Conservation (phyloP, 306 rosid species). For the Dalbergia oliveri region DNA sequence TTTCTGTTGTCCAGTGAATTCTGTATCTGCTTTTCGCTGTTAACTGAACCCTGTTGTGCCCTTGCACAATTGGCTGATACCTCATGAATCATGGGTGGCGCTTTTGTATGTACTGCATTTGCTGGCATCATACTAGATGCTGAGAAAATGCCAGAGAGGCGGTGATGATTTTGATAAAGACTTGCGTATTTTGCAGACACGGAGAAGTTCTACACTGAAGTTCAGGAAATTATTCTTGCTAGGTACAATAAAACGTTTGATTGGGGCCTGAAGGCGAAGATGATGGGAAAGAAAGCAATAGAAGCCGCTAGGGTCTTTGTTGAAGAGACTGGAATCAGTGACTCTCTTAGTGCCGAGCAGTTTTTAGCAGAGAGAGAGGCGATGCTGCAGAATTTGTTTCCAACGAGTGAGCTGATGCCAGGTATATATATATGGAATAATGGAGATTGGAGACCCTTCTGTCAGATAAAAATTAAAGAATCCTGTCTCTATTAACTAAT, state of each 20-base stretch:
- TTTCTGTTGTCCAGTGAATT: not conserved
- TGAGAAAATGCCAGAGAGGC: not conserved
- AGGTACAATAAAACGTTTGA: slow-evolving; percentile 88
- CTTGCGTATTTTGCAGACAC: slow-evolving; percentile 65
- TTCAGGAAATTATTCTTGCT: slow-evolving; percentile 80
- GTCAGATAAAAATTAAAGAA: not conserved
- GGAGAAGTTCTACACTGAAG: slow-evolving; percentile 86
- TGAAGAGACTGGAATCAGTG: slow-evolving; percentile 75
- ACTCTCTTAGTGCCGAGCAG: slow-evolving; percentile 73
- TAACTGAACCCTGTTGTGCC: not conserved
- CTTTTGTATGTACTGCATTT: not conserved
- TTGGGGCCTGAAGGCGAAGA: slow-evolving; percentile 87
- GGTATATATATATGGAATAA: slow-evolving; percentile 54
- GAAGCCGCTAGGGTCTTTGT: slow-evolving; percentile 92
- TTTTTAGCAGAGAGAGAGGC: slow-evolving; percentile 86
- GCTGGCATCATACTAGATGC: too few relatives aligned
- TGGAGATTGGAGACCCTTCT: not conserved
- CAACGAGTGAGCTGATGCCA: slow-evolving; percentile 85
- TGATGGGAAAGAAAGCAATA: slow-evolving; percentile 95
- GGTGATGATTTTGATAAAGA: slow-evolving; percentile 27
- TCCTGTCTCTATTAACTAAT: not conserved
- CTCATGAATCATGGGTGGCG: not conserved
- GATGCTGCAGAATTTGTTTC: slow-evolving; percentile 74
- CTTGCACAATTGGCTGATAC: not conserved
- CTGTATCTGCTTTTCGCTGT: not conserved